These are phyloP conservation scores for Eudorina sp. DNA, from an alignment of 139 green algal genomes.

Conservation along the genomic window DNA sequence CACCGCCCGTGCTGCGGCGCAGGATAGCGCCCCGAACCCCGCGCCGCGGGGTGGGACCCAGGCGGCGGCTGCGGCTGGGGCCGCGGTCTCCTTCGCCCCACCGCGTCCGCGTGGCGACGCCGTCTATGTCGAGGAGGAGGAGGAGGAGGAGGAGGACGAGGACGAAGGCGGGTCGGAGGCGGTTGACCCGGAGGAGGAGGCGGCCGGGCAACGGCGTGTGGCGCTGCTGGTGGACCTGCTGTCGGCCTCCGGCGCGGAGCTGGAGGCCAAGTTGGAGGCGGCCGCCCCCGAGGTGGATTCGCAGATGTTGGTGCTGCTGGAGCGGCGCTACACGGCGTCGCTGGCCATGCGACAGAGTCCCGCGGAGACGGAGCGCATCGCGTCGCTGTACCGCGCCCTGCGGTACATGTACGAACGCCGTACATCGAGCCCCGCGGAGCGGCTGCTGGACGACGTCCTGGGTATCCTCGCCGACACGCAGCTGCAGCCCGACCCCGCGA, in stretches of 20 bases:
- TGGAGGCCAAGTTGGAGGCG: constrained; percentile 23
- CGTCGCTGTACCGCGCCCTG: constrained; percentile 41
- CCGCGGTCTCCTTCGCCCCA: background rate
- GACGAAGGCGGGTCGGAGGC: background rate
- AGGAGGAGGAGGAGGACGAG: background rate
- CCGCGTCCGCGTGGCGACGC: background rate
- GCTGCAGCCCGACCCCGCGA: background rate
- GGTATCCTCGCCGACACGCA: constrained; percentile 46
- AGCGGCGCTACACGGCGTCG: constrained; percentile 14
- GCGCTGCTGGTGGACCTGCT: constrained; percentile 29
- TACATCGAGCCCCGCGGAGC: constrained; percentile 25
- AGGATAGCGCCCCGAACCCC: too few species aligned
- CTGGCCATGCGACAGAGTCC: background rate
- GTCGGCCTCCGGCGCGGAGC: background rate
- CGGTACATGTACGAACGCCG: constrained; percentile 36
- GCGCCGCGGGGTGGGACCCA: too few species aligned
- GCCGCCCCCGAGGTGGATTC: constrained; percentile 3
- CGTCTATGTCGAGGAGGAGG: constrained; percentile 10
- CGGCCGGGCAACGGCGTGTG: background rate
- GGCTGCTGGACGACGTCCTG: constrained; percentile 64
- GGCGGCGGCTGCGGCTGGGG: background rate
- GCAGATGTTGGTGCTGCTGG: constrained; percentile 15
- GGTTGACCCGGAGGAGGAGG: background rate
- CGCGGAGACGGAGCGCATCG: background rate
- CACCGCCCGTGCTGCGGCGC: too few species aligned